Conservation (phyloP, 2,329 filamentous ascomycete genomes). For the Stagonosporopsis tanaceti region DNA sequence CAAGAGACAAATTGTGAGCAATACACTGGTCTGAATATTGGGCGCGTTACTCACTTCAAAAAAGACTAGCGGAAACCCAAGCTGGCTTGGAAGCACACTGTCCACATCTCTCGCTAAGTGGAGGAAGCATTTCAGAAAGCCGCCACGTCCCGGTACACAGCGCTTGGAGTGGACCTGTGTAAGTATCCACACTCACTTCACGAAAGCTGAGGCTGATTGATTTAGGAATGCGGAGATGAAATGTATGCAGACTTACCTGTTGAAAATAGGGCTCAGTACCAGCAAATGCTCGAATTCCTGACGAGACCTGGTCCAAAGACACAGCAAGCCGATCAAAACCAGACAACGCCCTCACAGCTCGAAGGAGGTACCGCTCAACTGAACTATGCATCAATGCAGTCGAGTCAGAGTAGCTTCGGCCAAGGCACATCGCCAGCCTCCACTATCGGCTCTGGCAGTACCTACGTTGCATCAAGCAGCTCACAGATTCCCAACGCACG, state of each 20-base stretch:
- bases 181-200: not conserved
- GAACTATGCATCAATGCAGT: not conserved
- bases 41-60: not conserved
- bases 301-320: not conserved
- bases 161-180: slow-evolving; percentile 13
- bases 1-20: not conserved
- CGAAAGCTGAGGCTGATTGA: not conserved
- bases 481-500: not conserved
- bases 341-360: slow-evolving; percentile 1
- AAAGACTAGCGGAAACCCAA: not conserved
- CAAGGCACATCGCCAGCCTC: not conserved
- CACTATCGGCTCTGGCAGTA: not conserved
- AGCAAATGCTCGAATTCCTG: slow-evolving; percentile 9
- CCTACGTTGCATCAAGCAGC: not conserved
- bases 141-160: not conserved
- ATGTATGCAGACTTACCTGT: slow-evolving; percentile 4
- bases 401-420: not conserved
- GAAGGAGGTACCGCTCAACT: not conserved
- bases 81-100: not conserved
- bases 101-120: not conserved
- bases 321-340: not conserved
- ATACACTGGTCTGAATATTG: not conserved
- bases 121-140: not conserved
- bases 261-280: not conserved
- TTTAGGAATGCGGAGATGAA: slow-evolving; percentile 9